Conservation (phyloP, 768 basidiomycete genomes). For the Udeniomyces megalosporus region DNA sequence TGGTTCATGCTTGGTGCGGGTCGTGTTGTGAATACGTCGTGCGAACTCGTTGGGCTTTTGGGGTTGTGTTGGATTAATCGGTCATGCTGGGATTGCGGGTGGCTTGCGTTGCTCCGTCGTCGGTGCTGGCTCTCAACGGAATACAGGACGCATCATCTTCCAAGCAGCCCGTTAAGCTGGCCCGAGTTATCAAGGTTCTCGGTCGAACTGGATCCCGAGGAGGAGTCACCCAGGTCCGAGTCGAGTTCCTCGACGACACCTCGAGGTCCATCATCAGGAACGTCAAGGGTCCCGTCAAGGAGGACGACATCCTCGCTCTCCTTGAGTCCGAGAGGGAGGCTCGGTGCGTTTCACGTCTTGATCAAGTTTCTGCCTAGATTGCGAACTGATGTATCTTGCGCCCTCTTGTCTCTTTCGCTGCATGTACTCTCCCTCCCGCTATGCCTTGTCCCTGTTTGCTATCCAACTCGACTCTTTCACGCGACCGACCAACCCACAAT, state of each 20-base stretch:
- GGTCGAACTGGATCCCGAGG: slow-evolving; percentile 97
- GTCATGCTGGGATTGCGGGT: too few species aligned
- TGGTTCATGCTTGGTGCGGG: too few species aligned
- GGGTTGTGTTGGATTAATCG: too few species aligned
- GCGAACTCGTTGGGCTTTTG: too few species aligned
- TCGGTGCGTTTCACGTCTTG: too few species aligned
- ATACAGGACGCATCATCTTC: slow-evolving; percentile 35
- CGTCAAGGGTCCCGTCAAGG: slow-evolving; percentile 92
- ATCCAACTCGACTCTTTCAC: background rate
- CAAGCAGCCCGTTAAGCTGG: slow-evolving; percentile 85
- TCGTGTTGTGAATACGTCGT: too few species aligned
- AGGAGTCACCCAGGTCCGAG: slow-evolving; percentile 97
- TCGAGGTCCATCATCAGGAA: slow-evolving; percentile 94
- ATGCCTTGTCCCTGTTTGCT: background rate
- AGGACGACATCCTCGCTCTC: slow-evolving; percentile 89
- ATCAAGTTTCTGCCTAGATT: too few species aligned
- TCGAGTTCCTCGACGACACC: slow-evolving; percentile 97
- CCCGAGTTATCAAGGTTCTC: slow-evolving; percentile 95
- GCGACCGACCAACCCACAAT: background rate
- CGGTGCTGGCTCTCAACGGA: background rate
- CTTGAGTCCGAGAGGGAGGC: slow-evolving; percentile 98
- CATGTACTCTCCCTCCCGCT: background rate
- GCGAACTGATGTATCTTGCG: too few species aligned
- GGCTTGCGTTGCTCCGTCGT: background rate
- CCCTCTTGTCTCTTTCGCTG: too few species aligned